phyloP scores from a whole-genome alignment of 176 grass and related monocot genomes.

The Neostapfia colusana region DNA sequence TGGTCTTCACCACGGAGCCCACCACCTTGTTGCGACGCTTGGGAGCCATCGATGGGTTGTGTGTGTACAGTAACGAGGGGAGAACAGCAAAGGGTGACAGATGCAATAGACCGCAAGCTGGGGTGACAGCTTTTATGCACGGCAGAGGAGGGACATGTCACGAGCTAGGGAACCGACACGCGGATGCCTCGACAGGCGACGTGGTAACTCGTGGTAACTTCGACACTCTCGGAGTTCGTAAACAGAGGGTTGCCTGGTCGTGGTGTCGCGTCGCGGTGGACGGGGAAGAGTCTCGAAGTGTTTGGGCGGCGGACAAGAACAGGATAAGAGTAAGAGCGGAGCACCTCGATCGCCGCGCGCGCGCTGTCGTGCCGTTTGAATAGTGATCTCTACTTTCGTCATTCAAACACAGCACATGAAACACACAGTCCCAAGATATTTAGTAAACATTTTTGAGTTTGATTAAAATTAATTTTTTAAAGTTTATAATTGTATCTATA shows the following conservation, averaged over 20 bases:
- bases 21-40: slow-evolving; percentile 27
- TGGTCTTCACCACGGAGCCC: slow-evolving; percentile 47
- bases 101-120: too few relatives aligned
- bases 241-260: not conserved
- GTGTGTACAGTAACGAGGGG: too few relatives aligned
- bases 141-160: slow-evolving; percentile 6
- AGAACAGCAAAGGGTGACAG: not conserved
- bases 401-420: too few relatives aligned
- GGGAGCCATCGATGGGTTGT: slow-evolving; percentile 14
- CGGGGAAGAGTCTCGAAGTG: not conserved
- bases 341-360: not conserved
- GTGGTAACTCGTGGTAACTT: slow-evolving; percentile 41
- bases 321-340: not conserved
- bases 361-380: not conserved
- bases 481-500: too few relatives aligned
- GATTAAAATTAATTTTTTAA: too few relatives aligned
- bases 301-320: not conserved
- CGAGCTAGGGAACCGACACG: not conserved
- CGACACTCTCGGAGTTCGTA: not conserved
- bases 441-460: too few relatives aligned
- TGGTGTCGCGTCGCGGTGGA: not conserved
- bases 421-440: too few relatives aligned
- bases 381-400: not conserved
- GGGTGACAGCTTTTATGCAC: not conserved
- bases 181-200: not conserved